These are phyloP conservation scores for Oenanthe javanica DNA, from an alignment of 140 eudicot species.

Conservation along the genomic window DNA sequence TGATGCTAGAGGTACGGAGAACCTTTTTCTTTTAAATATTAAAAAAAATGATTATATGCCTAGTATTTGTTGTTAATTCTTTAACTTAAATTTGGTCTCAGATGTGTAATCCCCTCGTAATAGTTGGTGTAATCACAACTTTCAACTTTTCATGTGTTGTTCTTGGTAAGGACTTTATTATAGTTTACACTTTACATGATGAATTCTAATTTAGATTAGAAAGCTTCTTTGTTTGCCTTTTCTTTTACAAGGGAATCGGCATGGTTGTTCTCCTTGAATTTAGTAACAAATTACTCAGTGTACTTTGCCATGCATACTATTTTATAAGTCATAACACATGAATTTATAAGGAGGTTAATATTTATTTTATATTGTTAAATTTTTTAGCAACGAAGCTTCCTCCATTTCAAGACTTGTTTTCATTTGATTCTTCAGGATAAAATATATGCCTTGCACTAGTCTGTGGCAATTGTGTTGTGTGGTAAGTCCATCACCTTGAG, in stretches of 20 bases:
- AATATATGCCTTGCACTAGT: too few species aligned
- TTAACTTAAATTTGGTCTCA: too few species aligned
- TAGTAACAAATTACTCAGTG: background rate
- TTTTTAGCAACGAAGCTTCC: background rate
- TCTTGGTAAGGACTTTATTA: slow-evolving; percentile 60
- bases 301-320: background rate
- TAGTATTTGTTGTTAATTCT: too few species aligned
- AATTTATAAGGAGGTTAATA: background rate
- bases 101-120: too few species aligned
- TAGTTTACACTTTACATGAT: background rate
- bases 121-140: too few species aligned
- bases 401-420: background rate
- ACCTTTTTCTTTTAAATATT: slow-evolving; percentile 11
- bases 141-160: slow-evolving; percentile 98
- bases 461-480: too few species aligned
- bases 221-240: background rate
- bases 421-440: slow-evolving; percentile 60
- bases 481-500: too few species aligned
- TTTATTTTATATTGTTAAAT: too few species aligned
- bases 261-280: background rate
- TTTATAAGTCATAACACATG: background rate
- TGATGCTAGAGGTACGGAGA: slow-evolving; percentile 81
- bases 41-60: background rate
- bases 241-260: background rate
- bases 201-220: background rate